These are phyloP conservation scores for Saccharomycopsis oosterbeekiorum DNA, from an alignment of 805 yeast genomes.

Conservation along the genomic window DNA sequence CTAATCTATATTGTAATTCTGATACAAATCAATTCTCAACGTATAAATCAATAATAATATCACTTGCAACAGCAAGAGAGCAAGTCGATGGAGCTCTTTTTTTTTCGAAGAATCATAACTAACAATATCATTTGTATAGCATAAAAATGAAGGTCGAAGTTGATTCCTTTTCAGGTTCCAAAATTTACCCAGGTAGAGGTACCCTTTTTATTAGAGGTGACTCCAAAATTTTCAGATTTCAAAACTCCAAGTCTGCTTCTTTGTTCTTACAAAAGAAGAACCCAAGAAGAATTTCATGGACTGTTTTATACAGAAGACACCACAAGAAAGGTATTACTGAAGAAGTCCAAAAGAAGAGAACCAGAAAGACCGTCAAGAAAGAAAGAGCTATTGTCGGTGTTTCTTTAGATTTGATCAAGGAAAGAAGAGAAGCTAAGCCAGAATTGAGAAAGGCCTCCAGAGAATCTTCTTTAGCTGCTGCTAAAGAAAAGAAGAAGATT, in stretches of 20 bases:
- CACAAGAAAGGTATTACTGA: constrained; percentile 99
- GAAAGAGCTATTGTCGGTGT: constrained; percentile 99
- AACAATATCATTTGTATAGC: neutral
- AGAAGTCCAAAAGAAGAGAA: constrained; percentile 94
- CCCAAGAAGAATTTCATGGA: constrained; percentile 99
- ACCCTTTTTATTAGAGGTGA: constrained; percentile 98
- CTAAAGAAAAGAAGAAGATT: constrained; percentile 83
- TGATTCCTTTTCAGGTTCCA: constrained; percentile 98
- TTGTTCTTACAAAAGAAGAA: constrained; percentile 99
- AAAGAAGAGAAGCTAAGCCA: constrained; percentile 93
- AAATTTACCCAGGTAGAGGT: constrained; percentile 99
- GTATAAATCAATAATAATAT: too few relatives aligned
- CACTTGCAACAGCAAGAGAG: too few relatives aligned
- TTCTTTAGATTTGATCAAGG: constrained; percentile 94
- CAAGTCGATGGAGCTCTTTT: neutral
- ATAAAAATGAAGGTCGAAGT: constrained; percentile 90
- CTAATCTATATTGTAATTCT: too few relatives aligned
- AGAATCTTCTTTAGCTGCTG: constrained; percentile 76
- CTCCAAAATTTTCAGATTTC: constrained; percentile 99
- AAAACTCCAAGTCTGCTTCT: constrained; percentile 93
- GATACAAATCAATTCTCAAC: too few relatives aligned
- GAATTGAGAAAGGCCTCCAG: constrained; percentile 97
- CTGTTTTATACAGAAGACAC: constrained; percentile 98
- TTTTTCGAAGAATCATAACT: neutral
- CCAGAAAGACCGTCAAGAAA: constrained; percentile 95